These are phyloP conservation scores for Cocos nucifera DNA, from an alignment of 176 grass and related monocot genomes.

Conservation along the genomic window DNA sequence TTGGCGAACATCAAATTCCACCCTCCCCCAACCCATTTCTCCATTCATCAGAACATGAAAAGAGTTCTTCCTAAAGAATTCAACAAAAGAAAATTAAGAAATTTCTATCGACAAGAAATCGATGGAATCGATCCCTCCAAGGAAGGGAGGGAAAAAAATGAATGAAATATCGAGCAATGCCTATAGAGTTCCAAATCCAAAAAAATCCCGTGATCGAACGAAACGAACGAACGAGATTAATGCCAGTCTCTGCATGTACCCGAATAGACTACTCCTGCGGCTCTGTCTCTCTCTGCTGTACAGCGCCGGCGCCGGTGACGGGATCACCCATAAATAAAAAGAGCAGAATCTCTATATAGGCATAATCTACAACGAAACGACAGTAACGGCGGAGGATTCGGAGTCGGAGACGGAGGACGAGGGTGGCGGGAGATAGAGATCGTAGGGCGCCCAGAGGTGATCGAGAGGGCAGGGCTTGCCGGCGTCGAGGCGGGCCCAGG, in stretches of 20 bases:
- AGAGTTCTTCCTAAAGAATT: too few species aligned
- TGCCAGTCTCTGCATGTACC: slow-evolving; percentile 9
- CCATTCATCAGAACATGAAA: too few species aligned
- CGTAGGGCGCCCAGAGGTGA: slow-evolving; percentile 63
- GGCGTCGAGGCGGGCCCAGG: slow-evolving; percentile 72
- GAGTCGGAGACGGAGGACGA: slow-evolving; percentile 12
- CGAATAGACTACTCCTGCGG: not conserved
- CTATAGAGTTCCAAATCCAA: too few species aligned
- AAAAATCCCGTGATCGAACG: too few species aligned
- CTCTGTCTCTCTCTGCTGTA: slow-evolving; percentile 38
- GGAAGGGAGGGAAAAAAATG: too few species aligned
- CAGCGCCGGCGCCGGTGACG: slow-evolving; percentile 42
- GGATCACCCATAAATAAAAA: slow-evolving; percentile 12
- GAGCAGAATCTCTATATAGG: not conserved
- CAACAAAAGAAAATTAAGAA: too few species aligned
- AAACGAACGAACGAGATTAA: too few species aligned
- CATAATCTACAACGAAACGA: not conserved
- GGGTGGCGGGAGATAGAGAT: slow-evolving; percentile 39
- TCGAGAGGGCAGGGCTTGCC: slow-evolving; percentile 63
- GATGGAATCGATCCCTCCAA: too few species aligned
- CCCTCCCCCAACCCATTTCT: too few species aligned
- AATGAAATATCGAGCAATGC: too few species aligned
- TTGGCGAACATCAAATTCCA: too few species aligned
- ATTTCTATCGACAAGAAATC: too few species aligned
- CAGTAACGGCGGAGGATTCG: not conserved